Conservation (phyloP, 1,284 basidiomycete genomes). For the Earliella scabrosa region DNA sequence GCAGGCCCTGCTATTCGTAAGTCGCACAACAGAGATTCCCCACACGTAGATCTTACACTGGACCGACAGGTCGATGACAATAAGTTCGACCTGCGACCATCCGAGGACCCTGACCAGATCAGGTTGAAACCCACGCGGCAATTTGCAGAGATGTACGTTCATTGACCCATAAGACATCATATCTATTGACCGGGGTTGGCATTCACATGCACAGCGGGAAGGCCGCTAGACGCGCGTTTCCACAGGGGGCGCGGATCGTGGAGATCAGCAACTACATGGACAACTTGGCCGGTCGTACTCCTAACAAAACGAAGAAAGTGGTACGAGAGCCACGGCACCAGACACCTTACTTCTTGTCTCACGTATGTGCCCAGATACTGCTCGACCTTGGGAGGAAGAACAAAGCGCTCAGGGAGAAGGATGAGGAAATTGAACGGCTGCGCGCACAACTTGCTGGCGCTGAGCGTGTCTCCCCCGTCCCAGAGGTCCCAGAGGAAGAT, state of each 20-base stretch:
- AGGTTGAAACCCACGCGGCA: neutral
- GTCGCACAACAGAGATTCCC: neutral
- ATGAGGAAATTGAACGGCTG: neutral
- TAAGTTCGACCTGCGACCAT: neutral
- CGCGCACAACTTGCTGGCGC: neutral
- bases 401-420: neutral
- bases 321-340: neutral
- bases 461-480: neutral
- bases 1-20: neutral
- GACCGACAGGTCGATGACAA: neutral
- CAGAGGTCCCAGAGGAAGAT: neutral
- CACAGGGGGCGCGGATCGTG: neutral
- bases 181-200: neutral
- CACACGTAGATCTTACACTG: too few species aligned
- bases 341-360: neutral
- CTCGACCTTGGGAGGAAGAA: neutral
- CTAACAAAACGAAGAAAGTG: neutral
- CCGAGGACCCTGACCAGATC: neutral
- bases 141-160: neutral
- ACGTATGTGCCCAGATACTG: neutral
- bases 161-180: too few species aligned
- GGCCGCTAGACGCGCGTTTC: neutral
- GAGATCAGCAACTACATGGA: neutral
- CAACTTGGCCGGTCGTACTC: neutral
- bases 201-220: neutral